Evolutionary conservation across 148 eudicot genomes (phyloP).

Genomic region (Rhododendron griersonianum): DNA sequence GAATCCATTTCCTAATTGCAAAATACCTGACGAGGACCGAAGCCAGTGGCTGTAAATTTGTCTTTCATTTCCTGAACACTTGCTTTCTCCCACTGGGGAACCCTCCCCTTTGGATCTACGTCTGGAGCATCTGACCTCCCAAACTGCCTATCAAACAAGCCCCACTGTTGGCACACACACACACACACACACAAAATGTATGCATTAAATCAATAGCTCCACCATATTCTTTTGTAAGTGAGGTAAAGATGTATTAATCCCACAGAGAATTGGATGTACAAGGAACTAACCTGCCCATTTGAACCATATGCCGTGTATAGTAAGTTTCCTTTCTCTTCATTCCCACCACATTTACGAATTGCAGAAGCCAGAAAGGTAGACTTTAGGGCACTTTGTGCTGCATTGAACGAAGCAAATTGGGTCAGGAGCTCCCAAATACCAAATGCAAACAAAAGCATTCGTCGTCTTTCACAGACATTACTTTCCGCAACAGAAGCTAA

Average conservation of each 20-base stretch:
- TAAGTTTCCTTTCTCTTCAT: slow-evolving; percentile 83
- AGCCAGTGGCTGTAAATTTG: slow-evolving; percentile 64
- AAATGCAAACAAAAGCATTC: neutral
- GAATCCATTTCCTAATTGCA: neutral
- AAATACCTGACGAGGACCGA: slow-evolving; percentile 93
- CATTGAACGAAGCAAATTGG: slow-evolving; percentile 17
- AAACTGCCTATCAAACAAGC: slow-evolving; percentile 71
- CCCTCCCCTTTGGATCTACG: slow-evolving; percentile 95
- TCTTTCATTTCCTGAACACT: slow-evolving; percentile 93
- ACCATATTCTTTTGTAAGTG: neutral
- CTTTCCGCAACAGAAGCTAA: neutral
- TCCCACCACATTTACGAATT: slow-evolving; percentile 94
- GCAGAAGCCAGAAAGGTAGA: slow-evolving; percentile 83
- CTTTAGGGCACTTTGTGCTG: slow-evolving; percentile 86
- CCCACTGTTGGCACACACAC: slow-evolving; percentile 57
- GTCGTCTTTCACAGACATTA: neutral
- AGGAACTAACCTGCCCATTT: slow-evolving; percentile 69
- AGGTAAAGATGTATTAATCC: neutral
- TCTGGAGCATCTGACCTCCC: slow-evolving; percentile 88
- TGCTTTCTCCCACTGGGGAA: slow-evolving; percentile 80
- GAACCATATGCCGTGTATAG: slow-evolving; percentile 90
- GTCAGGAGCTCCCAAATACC: slow-evolving; percentile 5
- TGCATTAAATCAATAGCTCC: slow-evolving; percentile 12
- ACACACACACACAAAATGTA: neutral
- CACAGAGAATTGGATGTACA: neutral